These are phyloP conservation scores for Artemisia argyi DNA, from an alignment of 129 eudicot species.

Conservation along the genomic window DNA sequence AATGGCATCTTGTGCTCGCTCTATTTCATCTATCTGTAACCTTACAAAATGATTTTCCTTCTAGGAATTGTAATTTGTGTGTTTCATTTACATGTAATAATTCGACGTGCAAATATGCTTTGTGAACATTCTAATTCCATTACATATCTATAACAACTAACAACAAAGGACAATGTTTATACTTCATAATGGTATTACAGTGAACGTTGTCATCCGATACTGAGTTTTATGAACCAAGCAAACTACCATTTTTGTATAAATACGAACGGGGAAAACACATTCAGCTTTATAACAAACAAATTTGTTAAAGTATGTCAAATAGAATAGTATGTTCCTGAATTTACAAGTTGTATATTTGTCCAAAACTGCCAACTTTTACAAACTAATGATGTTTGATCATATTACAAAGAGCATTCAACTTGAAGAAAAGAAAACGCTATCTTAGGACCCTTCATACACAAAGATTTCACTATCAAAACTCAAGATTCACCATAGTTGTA, in stretches of 20 bases:
- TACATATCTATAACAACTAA: no score
- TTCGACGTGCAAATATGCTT: neutral
- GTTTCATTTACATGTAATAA: neutral
- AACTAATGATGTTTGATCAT: neutral
- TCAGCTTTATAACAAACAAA: neutral
- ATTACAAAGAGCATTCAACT: neutral
- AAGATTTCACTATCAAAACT: conserved; percentile 1
- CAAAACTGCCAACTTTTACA: neutral
- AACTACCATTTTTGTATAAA: no score
- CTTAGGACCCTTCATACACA: neutral
- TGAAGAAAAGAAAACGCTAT: no score
- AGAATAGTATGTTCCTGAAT: neutral
- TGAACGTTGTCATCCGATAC: no score
- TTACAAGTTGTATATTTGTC: neutral
- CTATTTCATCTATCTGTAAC: conserved; percentile 6
- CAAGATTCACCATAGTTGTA: conserved; percentile 1
- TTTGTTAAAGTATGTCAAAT: neutral
- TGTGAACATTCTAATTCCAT: neutral
- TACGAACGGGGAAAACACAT: neutral
- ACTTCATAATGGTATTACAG: no score
- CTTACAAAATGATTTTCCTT: neutral
- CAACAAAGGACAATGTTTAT: no score
- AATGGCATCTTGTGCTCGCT: neutral
- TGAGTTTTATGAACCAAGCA: no score
- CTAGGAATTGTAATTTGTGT: conserved; percentile 20